phyloP scores from a whole-genome alignment of 371 early-diverging fungal species.

The Mortierella sp. region DNA sequence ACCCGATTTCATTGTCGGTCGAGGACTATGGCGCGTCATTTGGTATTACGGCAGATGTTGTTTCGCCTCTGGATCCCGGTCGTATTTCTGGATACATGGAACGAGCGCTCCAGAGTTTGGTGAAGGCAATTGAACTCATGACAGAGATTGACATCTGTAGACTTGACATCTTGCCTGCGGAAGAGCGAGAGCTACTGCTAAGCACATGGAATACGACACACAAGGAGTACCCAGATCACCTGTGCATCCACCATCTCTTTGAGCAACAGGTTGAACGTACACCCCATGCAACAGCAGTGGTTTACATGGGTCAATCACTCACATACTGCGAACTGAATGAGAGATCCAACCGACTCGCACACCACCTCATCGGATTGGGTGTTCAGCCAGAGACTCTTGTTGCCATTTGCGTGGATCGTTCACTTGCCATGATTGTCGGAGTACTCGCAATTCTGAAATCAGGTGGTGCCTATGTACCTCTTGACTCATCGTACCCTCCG shows the following conservation, averaged over 20 bases:
- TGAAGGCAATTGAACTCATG: not conserved
- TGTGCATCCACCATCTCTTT: conserved; percentile 14
- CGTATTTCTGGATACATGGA: conserved; percentile 10
- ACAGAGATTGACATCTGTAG: not conserved
- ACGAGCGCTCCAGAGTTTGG: not conserved
- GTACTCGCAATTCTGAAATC: conserved; percentile 15
- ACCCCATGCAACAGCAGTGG: conserved; percentile 16
- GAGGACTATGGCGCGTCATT: conserved; percentile 5
- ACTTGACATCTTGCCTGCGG: not conserved
- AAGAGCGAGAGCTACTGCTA: conserved; percentile 2
- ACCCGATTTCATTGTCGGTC: conserved; percentile 9
- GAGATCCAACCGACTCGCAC: conserved; percentile 8
- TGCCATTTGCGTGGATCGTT: conserved; percentile 10
- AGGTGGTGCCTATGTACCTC: conserved; percentile 18
- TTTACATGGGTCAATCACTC: conserved; percentile 7
- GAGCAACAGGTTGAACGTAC: conserved; percentile 3
- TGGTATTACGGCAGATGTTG: not conserved
- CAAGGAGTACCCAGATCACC: not conserved
- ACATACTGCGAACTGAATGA: conserved; percentile 12
- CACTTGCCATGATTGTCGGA: conserved; percentile 5
- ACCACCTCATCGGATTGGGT: conserved; percentile 4
- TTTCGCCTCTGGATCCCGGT: not conserved
- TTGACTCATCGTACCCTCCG: conserved; percentile 1
- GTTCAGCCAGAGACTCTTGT: conserved; percentile 12
- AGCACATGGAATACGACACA: conserved; percentile 9